A percentile compares a stretch with the other conserved stretches of the same genome.
These are phyloP conservation scores for Juncus inflexus DNA, from an alignment of 176 grass and related monocot species.

Conservation along the genomic window DNA sequence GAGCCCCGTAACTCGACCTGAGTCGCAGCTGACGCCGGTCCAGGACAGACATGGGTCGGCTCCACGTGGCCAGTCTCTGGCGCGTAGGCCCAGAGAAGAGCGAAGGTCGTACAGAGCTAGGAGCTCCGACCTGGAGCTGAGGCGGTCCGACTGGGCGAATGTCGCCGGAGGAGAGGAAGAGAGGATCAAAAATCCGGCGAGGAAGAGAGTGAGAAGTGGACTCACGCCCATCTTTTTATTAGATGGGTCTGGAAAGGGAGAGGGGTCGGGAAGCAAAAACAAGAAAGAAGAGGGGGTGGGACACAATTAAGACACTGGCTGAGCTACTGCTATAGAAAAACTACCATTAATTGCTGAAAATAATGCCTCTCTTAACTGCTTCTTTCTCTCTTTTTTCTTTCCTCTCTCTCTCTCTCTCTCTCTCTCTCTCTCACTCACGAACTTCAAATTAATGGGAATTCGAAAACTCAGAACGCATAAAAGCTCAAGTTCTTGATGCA, in stretches of 20 bases:
- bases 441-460: conserved; percentile 24
- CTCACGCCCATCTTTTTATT: conserved; percentile 13
- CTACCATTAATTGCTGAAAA: no score
- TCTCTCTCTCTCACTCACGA: no score
- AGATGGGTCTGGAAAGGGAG: neutral
- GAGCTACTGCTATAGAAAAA: no score
- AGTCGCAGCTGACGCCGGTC: conserved; percentile 52
- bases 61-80: conserved; percentile 71
- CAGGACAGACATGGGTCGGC: conserved; percentile 68
- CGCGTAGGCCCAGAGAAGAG: conserved; percentile 64
- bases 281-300: no score
- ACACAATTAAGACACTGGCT: no score
- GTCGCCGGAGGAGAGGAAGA: conserved; percentile 22
- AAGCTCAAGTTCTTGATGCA: neutral
- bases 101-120: conserved; percentile 60
- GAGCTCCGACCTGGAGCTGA: conserved; percentile 58
- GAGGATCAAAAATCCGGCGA: conserved; percentile 27
- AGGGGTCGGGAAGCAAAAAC: neutral
- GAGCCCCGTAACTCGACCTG: conserved; percentile 54
- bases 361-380: no score
- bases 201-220: conserved; percentile 23
- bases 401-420: no score
- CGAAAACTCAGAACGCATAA: no score
- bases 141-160: conserved; percentile 23
- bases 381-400: no score